Evolutionary conservation across 257 asterid genomes (phyloP).

Genomic region (Solanum raphanifolium): DNA sequence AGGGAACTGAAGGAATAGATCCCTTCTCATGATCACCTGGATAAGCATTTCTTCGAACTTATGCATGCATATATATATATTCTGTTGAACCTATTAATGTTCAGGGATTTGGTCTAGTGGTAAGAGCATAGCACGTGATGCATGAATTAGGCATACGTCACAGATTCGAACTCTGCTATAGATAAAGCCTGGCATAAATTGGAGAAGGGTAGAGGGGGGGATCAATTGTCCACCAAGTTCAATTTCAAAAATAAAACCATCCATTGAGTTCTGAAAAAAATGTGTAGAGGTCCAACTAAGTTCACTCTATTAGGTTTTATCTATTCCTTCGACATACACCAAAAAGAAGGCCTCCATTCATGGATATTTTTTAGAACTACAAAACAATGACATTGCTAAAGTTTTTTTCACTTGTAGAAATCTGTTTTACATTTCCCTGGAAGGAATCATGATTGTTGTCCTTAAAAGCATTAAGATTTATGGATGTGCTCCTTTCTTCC

Average conservation of each 20-base stretch:
- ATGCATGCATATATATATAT: neutral
- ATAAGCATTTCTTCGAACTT: neutral
- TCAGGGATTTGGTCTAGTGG: neutral
- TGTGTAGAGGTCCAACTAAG: neutral
- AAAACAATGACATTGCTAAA: neutral
- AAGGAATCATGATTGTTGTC: neutral
- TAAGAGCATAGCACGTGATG: neutral
- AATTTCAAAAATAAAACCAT: neutral
- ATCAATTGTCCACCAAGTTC: neutral
- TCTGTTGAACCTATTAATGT: neutral
- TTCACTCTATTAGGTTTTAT: neutral
- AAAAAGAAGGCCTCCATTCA: neutral
- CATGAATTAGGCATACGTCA: neutral
- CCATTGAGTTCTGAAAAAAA: neutral
- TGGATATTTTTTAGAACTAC: neutral
- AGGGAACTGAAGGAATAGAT: neutral
- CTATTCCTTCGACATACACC: neutral
- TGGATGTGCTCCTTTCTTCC: neutral
- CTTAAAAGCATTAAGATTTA: neutral
- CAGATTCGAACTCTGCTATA: neutral
- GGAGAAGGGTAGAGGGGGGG: neutral
- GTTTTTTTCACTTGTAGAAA: neutral
- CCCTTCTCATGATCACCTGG: neutral
- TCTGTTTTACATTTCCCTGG: neutral
- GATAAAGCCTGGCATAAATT: neutral